These are phyloP conservation scores for Scleromitrula shiraiana DNA, from an alignment of 2,329 filamentous ascomycete genomes.

Conservation along the genomic window DNA sequence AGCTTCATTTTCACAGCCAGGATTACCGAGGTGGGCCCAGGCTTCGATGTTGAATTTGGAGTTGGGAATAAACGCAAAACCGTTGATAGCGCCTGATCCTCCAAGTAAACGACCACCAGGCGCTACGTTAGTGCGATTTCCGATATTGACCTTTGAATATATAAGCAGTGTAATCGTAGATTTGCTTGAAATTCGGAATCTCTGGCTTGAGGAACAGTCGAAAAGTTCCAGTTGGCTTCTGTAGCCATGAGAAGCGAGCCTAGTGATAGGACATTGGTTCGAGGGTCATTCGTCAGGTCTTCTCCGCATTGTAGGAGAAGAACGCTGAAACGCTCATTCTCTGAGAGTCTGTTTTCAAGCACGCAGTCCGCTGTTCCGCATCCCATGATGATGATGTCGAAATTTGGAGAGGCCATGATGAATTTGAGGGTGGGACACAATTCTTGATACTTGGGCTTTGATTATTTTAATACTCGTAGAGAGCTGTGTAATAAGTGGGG, in stretches of 20 bases:
- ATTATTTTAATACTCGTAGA: neutral
- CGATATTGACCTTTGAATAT: neutral
- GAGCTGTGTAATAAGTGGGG: too few species aligned
- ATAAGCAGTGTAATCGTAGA: neutral
- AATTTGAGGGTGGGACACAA: neutral
- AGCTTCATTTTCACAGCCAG: conserved; percentile 20
- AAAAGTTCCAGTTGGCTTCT: conserved; percentile 10
- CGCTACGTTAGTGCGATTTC: neutral
- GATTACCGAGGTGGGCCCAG: conserved; percentile 31
- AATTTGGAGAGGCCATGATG: neutral
- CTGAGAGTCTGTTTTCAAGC: conserved; percentile 35
- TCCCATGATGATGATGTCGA: conserved; percentile 3
- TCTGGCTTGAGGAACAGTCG: conserved; percentile 6
- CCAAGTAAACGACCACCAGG: conserved; percentile 30
- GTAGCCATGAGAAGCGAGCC: neutral
- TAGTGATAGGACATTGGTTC: conserved; percentile 27
- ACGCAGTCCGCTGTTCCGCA: conserved; percentile 14
- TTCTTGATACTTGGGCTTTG: neutral
- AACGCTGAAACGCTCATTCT: conserved; percentile 30
- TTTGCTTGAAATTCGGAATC: neutral
- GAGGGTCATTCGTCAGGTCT: conserved; percentile 30
- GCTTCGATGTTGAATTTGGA: conserved; percentile 29
- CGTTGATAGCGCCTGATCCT: conserved; percentile 31
- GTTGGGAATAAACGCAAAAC: conserved; percentile 21
- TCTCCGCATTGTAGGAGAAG: conserved; percentile 35